Evolutionary conservation across 2,329 filamentous ascomycete species (phyloP), one percentile per base, ranked within the genome.

Genomic region (Talaromyces sp.): DNA sequence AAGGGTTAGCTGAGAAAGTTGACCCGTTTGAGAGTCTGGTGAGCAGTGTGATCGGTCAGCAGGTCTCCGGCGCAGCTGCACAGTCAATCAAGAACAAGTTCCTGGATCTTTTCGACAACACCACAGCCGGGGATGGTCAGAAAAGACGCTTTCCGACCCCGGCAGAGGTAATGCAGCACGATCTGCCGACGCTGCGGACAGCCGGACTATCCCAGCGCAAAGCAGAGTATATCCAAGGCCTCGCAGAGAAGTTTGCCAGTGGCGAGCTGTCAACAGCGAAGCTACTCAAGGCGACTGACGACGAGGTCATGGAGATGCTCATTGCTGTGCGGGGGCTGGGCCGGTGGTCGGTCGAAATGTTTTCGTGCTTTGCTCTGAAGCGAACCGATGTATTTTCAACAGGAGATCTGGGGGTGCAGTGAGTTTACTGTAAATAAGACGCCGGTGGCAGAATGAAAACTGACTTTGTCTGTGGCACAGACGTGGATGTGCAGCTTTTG

Each of bases 301-400:
- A 96, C 56, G 90, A 96, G 66, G 83, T 99, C 8, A 81, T 97
- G 64, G 85, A 89, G 74, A 88, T 84, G 72, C 80, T 99, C 54
- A 91, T 89, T 54, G 90, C 92, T 0, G 92, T 99, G 5, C 83
- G 93, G 10, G 94, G 94, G 0, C 77, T 97, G 55, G 94, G 94
- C 0, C 83, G 82, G 58, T 97, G 94, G 94, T 92, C 88, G 54
- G 92, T 96, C 14, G 92, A 97, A 79, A 97, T 99, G 94, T 99
- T 99, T 80, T 91, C 92, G 55, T 91, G 90, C 75, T 97, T 99
- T 75, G 90, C 86, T n/a, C 80, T 99, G 46, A 97, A 97, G 81
- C 83, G 92, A 12, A 88, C 92, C 82, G 93, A 99, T 76, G 90
- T 99, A 24, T 96, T 97, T 72, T 91, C 88, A 24, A 88, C 91